phyloP scores from a whole-genome alignment of 768 basidiomycete species.

The Mycena amicta region DNA sequence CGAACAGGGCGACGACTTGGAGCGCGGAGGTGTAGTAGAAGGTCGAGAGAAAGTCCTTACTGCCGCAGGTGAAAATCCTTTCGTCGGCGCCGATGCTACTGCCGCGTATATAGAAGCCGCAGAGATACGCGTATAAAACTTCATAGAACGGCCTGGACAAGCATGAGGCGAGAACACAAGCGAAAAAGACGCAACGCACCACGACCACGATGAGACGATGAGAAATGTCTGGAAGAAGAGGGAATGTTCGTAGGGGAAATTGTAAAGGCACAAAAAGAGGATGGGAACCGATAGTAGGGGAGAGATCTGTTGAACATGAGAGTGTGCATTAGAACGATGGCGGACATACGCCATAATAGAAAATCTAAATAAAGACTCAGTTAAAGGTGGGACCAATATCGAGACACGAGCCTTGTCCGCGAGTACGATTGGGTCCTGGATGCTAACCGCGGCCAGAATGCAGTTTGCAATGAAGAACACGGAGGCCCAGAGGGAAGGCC shows the following conservation, averaged over 20 bases:
- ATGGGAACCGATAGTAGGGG: constrained; percentile 53
- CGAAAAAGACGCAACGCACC: constrained; percentile 33
- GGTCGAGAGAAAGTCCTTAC: constrained; percentile 42
- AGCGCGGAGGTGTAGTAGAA: constrained; percentile 46
- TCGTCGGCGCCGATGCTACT: constrained; percentile 29
- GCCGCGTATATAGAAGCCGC: constrained; percentile 19
- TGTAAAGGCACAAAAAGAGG: constrained; percentile 48
- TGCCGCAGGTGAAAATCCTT: constrained; percentile 45
- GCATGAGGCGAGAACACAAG: constrained; percentile 1
- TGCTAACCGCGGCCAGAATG: constrained; percentile 23
- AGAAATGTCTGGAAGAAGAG: constrained; percentile 52
- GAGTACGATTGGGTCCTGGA: constrained; percentile 25
- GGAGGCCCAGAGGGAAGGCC: constrained; percentile 18
- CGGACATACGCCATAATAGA: constrained; percentile 40
- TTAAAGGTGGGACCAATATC: not conserved
- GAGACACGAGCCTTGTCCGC: constrained; percentile 25
- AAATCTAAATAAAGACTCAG: constrained; percentile 33
- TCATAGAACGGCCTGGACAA: constrained; percentile 29
- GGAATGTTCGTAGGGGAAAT: constrained; percentile 51
- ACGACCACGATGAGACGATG: constrained; percentile 49
- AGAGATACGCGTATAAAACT: constrained; percentile 32
- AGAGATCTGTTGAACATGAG: constrained; percentile 35
- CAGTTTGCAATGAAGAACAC: constrained; percentile 31
- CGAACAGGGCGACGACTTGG: constrained; percentile 16
- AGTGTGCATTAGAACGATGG: not conserved